Evolutionary conservation across 805 yeast genomes (phyloP), one percentile per base, ranked within the genome.

Genomic region (Hanseniaspora valbyensis): DNA sequence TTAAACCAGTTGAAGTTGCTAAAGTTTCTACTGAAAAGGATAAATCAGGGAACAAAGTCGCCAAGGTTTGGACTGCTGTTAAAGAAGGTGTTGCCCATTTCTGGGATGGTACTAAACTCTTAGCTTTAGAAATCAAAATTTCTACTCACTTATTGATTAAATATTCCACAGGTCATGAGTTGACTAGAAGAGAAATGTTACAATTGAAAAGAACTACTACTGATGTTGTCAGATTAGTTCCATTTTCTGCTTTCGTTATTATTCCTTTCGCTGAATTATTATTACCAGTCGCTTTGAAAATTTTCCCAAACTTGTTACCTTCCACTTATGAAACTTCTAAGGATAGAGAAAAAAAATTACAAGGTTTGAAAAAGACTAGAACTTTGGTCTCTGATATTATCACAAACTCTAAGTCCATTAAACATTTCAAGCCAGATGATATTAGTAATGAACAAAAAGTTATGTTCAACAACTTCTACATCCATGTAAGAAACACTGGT

Each of bases 191-290:
- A 68, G 98, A 90, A 64, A 75, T 77, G 61, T 75, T 85, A 51
- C 97, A 92, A 66, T 72, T 90, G 59, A 81, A 81, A 60, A 78
- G 97, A 66, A 90, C 98, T 4, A 76, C 85, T 8, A 76, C 76
- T 50, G 98, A 90, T 67, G 78, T 92, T 50, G 77, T 81, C 24
- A 77, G 97, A 61, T 69, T 92, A 52, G 90, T 92, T 42, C 98
- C 98, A 14, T 90, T 90, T 68, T 80, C 94, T 49, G 81, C 92
- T 72, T 90, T 90, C 65, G 75, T 90, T 18, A 66, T 90, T 51
- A 80, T 90, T 42, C 98, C 98, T 38, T 90, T 90, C 69, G 97
- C 97, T 2, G 98, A 90, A 67, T 69, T 90, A 49, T 71, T 90
- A 56, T 71, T 90, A 44, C 98, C 98, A 0, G 66, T 90, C 36